Conservation (phyloP, 2,329 filamentous ascomycete species). For the Chaetomiaceae sp. region DNA sequence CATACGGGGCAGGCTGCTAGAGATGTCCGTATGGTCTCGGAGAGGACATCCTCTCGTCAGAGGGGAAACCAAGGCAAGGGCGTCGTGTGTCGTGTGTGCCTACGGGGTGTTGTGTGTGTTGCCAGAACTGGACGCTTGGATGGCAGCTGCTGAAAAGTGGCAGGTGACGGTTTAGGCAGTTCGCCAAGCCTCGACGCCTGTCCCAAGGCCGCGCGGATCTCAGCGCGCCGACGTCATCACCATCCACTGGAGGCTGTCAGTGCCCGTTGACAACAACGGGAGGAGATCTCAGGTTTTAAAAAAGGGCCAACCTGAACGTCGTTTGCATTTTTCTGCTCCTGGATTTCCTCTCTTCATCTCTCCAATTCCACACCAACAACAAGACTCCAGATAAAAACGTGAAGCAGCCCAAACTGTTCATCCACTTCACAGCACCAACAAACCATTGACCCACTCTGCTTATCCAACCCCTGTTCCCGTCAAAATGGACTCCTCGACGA, state of each 20-base stretch:
- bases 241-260: neutral
- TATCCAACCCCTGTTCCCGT: neutral
- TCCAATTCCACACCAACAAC: neutral
- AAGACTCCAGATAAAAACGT: neutral
- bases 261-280: neutral
- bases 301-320: neutral
- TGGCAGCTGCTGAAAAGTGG: neutral
- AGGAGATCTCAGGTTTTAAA: neutral
- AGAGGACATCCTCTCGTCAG: slow-evolving; percentile 2
- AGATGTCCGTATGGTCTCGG: neutral
- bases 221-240: slow-evolving; percentile 3
- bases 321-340: neutral
- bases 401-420: slow-evolving; percentile 7
- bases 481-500: slow-evolving; percentile 25
- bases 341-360: neutral
- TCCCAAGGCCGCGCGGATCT: neutral
- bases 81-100: too few species aligned
- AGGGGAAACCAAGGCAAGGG: too few species aligned
- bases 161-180: neutral
- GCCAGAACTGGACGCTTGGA: neutral
- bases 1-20: slow-evolving; percentile 38
- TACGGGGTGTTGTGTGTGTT: too few species aligned
- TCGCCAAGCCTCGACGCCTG: neutral
- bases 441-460: neutral
- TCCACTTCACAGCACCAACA: neutral